Evolutionary conservation across 352 stramenopile species (phyloP).

Genomic region (Peronosclerospora sorghi): DNA sequence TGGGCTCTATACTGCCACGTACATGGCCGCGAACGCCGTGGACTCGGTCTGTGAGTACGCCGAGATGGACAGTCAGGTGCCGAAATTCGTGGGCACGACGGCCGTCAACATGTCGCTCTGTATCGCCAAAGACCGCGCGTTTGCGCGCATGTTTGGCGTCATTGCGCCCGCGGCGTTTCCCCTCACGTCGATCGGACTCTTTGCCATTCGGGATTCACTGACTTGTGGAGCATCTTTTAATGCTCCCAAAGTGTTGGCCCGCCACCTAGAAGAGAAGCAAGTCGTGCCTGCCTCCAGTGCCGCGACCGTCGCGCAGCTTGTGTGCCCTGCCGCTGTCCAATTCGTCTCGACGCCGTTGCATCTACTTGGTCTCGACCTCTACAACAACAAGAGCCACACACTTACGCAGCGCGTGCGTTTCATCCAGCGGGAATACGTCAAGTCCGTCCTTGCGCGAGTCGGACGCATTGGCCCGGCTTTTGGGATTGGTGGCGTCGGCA

Average conservation of each 20-base stretch:
- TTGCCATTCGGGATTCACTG: slow-evolving; percentile 76
- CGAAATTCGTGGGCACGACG: slow-evolving; percentile 84
- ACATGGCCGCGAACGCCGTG: slow-evolving; percentile 77
- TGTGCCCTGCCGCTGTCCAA: slow-evolving; percentile 77
- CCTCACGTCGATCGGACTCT: slow-evolving; percentile 71
- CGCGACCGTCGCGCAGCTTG: slow-evolving; percentile 58
- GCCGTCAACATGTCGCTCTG: slow-evolving; percentile 87
- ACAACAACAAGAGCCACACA: slow-evolving; percentile 61
- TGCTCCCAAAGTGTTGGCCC: slow-evolving; percentile 53
- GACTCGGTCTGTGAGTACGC: slow-evolving; percentile 75
- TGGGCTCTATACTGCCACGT: slow-evolving; percentile 84
- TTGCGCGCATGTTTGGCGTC: slow-evolving; percentile 86
- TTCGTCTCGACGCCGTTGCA: slow-evolving; percentile 85
- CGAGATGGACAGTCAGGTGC: slow-evolving; percentile 71
- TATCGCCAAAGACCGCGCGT: slow-evolving; percentile 87
- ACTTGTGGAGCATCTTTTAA: slow-evolving; percentile 86
- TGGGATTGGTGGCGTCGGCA: slow-evolving; percentile 82
- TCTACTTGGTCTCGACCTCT: slow-evolving; percentile 80
- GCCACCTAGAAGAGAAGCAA: slow-evolving; percentile 51
- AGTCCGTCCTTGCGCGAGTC: slow-evolving; percentile 75
- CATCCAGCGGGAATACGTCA: slow-evolving; percentile 73
- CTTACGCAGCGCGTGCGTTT: slow-evolving; percentile 36
- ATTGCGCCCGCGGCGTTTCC: slow-evolving; percentile 67
- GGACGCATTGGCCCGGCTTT: slow-evolving; percentile 83
- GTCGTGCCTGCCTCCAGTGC: too few species aligned